Evolutionary conservation across 1,284 basidiomycete species (phyloP).

Genomic region (Ceratobasidium sp.): DNA sequence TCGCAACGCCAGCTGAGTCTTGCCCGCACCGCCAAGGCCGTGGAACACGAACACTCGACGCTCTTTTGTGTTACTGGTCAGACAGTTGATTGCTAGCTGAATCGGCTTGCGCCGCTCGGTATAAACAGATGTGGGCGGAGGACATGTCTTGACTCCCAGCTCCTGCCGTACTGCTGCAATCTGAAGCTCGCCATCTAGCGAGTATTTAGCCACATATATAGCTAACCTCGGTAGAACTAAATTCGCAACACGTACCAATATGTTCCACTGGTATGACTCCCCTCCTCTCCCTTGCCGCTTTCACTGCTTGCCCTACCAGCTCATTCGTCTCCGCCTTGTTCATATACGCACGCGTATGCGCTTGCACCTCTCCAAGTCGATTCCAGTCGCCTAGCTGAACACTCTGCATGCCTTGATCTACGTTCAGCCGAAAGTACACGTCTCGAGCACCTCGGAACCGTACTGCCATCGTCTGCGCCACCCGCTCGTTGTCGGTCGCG

Average conservation of each 20-base stretch:
- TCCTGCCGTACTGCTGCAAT: background rate
- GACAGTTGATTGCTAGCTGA: background rate
- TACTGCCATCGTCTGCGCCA: background rate
- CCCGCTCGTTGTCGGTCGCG: conserved; percentile 26
- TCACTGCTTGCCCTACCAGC: background rate
- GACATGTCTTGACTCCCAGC: background rate
- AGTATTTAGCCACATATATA: background rate
- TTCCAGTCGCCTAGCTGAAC: background rate
- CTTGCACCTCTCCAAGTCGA: conserved; percentile 2
- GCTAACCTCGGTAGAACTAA: background rate
- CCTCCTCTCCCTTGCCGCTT: background rate
- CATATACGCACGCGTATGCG: conserved; percentile 25
- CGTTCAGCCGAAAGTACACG: conserved; percentile 35
- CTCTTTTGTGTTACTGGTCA: background rate
- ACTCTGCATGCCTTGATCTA: conserved; percentile 26
- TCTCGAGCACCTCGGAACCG: conserved; percentile 6
- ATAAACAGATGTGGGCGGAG: conserved; percentile 2
- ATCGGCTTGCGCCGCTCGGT: conserved; percentile 1
- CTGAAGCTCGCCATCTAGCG: conserved; percentile 7
- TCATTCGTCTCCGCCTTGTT: background rate
- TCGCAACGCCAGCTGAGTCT: conserved; percentile 30
- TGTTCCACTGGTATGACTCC: conserved; percentile 21
- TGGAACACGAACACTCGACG: conserved; percentile 24
- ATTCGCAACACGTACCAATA: background rate
- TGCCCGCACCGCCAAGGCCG: conserved; percentile 41